These are phyloP conservation scores for Pseudoperonospora humuli DNA, from an alignment of 352 stramenopile genomes.

Conservation along the genomic window DNA sequence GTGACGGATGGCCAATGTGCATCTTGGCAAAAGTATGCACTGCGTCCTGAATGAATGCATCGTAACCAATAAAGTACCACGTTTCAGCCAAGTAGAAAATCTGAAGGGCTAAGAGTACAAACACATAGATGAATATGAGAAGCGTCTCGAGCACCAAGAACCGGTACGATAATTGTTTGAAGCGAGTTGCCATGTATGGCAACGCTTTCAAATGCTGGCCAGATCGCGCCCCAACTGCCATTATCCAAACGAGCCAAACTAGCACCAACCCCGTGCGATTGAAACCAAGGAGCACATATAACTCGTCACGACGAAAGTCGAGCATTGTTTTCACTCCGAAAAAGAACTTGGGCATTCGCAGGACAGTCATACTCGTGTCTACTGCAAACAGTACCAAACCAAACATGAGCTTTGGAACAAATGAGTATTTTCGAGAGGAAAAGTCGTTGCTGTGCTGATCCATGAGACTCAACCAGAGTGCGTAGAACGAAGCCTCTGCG, in stretches of 20 bases:
- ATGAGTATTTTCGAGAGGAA: slow-evolving; percentile 15
- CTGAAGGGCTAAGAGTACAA: slow-evolving; percentile 59
- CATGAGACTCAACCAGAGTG: slow-evolving; percentile 77
- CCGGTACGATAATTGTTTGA: slow-evolving; percentile 82
- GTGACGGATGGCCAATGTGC: slow-evolving; percentile 41
- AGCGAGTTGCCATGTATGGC: slow-evolving; percentile 80
- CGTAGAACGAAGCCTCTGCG: slow-evolving; percentile 66
- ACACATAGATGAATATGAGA: slow-evolving; percentile 66
- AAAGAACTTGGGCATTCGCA: slow-evolving; percentile 60
- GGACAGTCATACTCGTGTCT: slow-evolving; percentile 48
- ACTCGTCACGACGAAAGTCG: slow-evolving; percentile 30
- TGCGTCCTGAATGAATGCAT: slow-evolving; percentile 57
- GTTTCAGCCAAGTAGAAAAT: slow-evolving; percentile 50
- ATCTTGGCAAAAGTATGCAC: slow-evolving; percentile 62
- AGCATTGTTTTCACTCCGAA: slow-evolving; percentile 2
- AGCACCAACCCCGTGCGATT: slow-evolving; percentile 48
- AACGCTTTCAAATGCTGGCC: slow-evolving; percentile 52
- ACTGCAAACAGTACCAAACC: slow-evolving; percentile 35
- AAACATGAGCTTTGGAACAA: slow-evolving; percentile 26
- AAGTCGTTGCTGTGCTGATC: slow-evolving; percentile 57
- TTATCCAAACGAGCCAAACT: slow-evolving; percentile 69
- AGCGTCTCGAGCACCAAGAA: slow-evolving; percentile 75
- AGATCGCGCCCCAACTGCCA: slow-evolving; percentile 45
- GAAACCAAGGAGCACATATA: slow-evolving; percentile 67
- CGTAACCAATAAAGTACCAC: slow-evolving; percentile 63